phyloP scores from a whole-genome alignment of 2,329 filamentous ascomycete species.

The Microascus cirrosus region DNA sequence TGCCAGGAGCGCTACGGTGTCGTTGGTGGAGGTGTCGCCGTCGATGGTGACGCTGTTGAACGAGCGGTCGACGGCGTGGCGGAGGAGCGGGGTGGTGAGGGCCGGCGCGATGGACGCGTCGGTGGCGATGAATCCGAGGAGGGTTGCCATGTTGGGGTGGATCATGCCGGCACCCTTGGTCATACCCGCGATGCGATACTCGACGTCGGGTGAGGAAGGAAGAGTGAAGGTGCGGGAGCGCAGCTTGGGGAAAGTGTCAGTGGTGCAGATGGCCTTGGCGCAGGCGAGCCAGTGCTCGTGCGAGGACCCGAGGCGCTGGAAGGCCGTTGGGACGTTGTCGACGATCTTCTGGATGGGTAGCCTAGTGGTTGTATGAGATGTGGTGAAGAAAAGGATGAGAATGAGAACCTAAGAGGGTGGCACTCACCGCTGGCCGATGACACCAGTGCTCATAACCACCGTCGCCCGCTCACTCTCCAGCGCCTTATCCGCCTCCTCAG shows the following conservation, averaged over 20 bases:
- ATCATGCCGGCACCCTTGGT: slow-evolving; percentile 99
- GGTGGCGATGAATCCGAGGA: slow-evolving; percentile 84
- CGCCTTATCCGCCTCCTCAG: slow-evolving; percentile 58
- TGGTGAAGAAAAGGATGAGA: slow-evolving; percentile 4
- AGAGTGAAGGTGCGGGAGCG: slow-evolving; percentile 75
- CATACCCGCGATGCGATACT: slow-evolving; percentile 85
- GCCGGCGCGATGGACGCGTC: slow-evolving; percentile 68
- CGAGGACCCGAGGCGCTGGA: slow-evolving; percentile 57
- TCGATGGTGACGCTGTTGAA: slow-evolving; percentile 98
- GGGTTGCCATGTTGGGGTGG: slow-evolving; percentile 96
- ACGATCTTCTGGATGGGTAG: slow-evolving; percentile 88
- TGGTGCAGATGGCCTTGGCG: slow-evolving; percentile 91
- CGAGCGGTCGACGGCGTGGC: slow-evolving; percentile 64
- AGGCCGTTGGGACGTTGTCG: slow-evolving; percentile 66
- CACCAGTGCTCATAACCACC: slow-evolving; percentile 97
- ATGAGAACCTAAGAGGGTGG: not conserved
- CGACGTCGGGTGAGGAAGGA: slow-evolving; percentile 62
- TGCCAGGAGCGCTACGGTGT: slow-evolving; percentile 87
- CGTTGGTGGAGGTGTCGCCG: slow-evolving; percentile 94
- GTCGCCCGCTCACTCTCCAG: slow-evolving; percentile 44
- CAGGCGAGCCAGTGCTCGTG: slow-evolving; percentile 82
- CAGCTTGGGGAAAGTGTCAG: slow-evolving; percentile 96
- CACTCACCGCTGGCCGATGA: slow-evolving; percentile 77
- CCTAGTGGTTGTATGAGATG: slow-evolving; percentile 26
- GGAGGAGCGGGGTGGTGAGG: slow-evolving; percentile 60